phyloP scores from a whole-genome alignment of 305 asterid species.

The Fraxinus dipetala region DNA sequence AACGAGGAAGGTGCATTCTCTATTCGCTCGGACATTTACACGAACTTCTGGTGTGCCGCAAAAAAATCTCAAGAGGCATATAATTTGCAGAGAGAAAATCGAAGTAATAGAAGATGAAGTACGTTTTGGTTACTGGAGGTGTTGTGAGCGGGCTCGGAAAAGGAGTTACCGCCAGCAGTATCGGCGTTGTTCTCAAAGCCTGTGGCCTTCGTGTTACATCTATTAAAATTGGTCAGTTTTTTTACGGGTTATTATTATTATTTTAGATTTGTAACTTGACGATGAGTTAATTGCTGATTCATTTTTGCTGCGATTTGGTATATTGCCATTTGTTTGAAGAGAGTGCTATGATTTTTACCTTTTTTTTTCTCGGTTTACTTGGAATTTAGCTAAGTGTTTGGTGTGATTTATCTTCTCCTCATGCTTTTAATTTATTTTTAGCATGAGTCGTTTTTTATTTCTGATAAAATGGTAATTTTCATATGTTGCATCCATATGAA shows the following conservation, averaged over 20 bases:
- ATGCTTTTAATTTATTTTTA: not conserved
- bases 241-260: not conserved
- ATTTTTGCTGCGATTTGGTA: not conserved
- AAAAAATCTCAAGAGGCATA: not conserved
- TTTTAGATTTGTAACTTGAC: not conserved
- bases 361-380: not conserved
- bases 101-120: slow-evolving; percentile 46
- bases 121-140: slow-evolving; percentile 91
- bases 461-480: not conserved
- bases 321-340: not conserved
- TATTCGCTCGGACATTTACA: slow-evolving; percentile 21
- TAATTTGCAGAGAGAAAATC: not conserved
- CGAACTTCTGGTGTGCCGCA: slow-evolving; percentile 3
- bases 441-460: not conserved
- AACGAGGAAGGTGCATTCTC: not conserved
- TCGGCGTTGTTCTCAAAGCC: slow-evolving; percentile 91
- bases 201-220: slow-evolving; percentile 96
- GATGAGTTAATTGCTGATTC: not conserved
- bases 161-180: slow-evolving; percentile 98
- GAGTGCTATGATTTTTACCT: not conserved
- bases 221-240: slow-evolving; percentile 72
- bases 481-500: not conserved
- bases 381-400: not conserved
- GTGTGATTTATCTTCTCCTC: not conserved
- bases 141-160: slow-evolving; percentile 99